Evolutionary conservation across 768 basidiomycete species (phyloP), one percentile per base, ranked within the genome.

Genomic region (Udeniomyces megalosporus): DNA sequence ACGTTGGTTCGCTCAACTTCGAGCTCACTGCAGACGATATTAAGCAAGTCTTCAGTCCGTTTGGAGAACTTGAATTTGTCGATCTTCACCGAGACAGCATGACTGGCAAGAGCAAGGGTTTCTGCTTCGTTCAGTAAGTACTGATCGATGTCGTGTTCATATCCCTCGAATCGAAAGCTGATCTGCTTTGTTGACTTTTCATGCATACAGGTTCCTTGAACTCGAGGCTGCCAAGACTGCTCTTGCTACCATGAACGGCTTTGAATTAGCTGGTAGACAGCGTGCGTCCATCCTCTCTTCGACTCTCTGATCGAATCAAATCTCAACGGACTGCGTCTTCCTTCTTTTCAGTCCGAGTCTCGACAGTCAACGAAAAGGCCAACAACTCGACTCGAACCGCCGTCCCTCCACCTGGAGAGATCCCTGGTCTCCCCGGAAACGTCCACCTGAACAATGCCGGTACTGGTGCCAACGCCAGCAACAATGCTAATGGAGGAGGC

Each of bases 41-140:
- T 77, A 88, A 85, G 76, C 91, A 96, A 81, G 93, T 99, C 68
- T 99, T 99, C 74, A 91, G 95, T 72, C 91, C 93, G 11, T 99
- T 97, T 74, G 95, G 95, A 69, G 88, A 92, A 76, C 80, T 99
- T 68, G 93, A 93, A 75, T 92, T 92, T 77, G 91, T 99, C 73
- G 93, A 99, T 79, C 81, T 97, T 70, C 95, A 95, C 75, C 83
- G 86, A 73, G 91, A 96, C 74, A 86, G 88, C 3, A 83, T 82
- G 81, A 91, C 91, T 55, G 91, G 91, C 44, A 83, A 89, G 69
- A 92, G 89, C 76, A 96, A 97, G 74, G 95, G 95, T 42, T 96
- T 93, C 74, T 90, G 89, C 15, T 99, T 97, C 71, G 86, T 99
- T 45, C 93, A 99, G 86, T 97, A 70, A 67, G 84, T 75, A 11